Evolutionary conservation across 352 stramenopile genomes (phyloP), one percentile per base, ranked within the genome.

Genomic region (Globisporangium nunn): DNA sequence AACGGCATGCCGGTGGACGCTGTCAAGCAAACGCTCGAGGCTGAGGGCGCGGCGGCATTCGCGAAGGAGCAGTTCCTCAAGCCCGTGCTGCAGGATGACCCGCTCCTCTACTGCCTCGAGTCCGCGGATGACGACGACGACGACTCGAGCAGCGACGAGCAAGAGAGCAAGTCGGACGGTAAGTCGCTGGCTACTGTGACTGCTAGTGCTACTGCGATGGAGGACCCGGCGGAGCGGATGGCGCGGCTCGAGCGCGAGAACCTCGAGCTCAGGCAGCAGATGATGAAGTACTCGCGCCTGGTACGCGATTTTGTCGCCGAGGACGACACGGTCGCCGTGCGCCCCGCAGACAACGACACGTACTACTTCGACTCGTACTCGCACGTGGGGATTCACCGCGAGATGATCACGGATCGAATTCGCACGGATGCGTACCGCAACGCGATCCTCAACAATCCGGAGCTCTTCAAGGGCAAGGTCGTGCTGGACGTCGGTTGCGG

Each of bases 311-410:
- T 89, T 61, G 78, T 88, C n/a, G 67, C 71, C 5, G 81, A 89
- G 29, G 81, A 85, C 28, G 67, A 45, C 11, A 31, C 40, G 0
- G 54, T 56, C 0, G 61, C 66, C 0, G 61, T 74, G 7, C 66
- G 76, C 6, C 52, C 70, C 30, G 74, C 68, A 0, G 81, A 94
- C 63, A 91, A 91, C 50, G 80, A 92, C 64, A 91, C 83, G 66
- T 99, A 98, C 71, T 99, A 99, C 74, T 98, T 98, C 55, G 93
- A 99, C 71, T 98, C 92, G 54, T 99, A 99, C 73, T 97, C 93
- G 46, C 95, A 99, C 61, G 96, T 98, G 70, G 90, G 92, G 37
- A 99, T 99, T 69, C 96, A 99, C 70, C 94, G 98, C 69, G 96
- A 98, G 75, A 93, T 93, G 83, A 89, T 93, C 70, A 88, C 78